These are phyloP conservation scores for Orbilia ellipsospora DNA, from an alignment of 2,329 filamentous ascomycete species.

Conservation along the genomic window DNA sequence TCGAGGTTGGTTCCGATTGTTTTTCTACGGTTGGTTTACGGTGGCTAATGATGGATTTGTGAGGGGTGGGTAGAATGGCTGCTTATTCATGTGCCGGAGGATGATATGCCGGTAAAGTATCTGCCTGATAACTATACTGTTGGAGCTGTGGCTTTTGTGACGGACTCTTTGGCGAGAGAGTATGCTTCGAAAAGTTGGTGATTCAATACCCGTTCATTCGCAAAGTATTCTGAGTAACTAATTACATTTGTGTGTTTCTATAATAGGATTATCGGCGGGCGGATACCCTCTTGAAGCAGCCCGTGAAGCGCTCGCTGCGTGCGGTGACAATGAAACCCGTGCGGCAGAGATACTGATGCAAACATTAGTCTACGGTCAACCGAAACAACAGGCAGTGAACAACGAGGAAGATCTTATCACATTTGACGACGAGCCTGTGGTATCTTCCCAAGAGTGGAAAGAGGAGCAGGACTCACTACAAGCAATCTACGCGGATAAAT, in stretches of 20 bases:
- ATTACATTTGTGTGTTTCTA: not conserved
- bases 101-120: conserved; percentile 92
- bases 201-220: not conserved
- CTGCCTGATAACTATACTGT: conserved; percentile 91
- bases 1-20: conserved; percentile 42
- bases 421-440: conserved; percentile 60
- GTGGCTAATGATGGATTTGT: conserved; percentile 27
- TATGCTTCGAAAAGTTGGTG: conserved; percentile 57
- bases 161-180: conserved; percentile 55
- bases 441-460: conserved; percentile 73
- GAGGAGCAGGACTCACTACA: conserved; percentile 86
- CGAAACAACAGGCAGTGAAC: conserved; percentile 32
- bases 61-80: conserved; percentile 76
- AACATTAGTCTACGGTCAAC: conserved; percentile 67
- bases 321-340: conserved; percentile 76
- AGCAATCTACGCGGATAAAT: conserved; percentile 84
- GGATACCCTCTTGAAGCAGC: conserved; percentile 90
- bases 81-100: conserved; percentile 94
- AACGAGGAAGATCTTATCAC: conserved; percentile 62
- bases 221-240: not conserved
- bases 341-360: conserved; percentile 84
- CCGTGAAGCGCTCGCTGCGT: conserved; percentile 77
- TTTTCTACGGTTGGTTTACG: conserved; percentile 8
- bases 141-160: conserved; percentile 79
- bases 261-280: conserved; percentile 62